These are phyloP conservation scores for Paramyrothecium sp. DNA, from an alignment of 2,329 filamentous ascomycete species.

Conservation along the genomic window DNA sequence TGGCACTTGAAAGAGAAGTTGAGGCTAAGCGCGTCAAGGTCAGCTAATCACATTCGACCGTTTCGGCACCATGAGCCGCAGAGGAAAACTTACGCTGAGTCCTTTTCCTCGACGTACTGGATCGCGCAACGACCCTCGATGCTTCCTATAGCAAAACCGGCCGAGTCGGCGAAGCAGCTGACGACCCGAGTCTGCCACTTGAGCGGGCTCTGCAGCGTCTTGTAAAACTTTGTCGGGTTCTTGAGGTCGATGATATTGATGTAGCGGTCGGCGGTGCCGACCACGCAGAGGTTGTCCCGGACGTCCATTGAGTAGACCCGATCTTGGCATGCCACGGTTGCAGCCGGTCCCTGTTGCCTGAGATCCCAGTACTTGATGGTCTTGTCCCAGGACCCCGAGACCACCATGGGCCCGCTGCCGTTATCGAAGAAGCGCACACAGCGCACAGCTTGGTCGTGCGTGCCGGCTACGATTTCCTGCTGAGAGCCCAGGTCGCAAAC, in stretches of 20 bases:
- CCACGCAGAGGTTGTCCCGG: conserved; percentile 80
- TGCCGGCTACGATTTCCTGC: conserved; percentile 71
- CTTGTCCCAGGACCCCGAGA: conserved; percentile 93
- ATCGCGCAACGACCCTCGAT: conserved; percentile 98
- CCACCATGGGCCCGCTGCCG: conserved; percentile 73
- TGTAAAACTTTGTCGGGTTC: conserved; percentile 89
- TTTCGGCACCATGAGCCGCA: conserved; percentile 7
- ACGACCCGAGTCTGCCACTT: conserved; percentile 98
- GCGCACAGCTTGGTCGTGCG: conserved; percentile 81
- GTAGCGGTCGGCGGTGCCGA: conserved; percentile 91
- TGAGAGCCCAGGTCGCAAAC: conserved; percentile 77
- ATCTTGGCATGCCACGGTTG: conserved; percentile 67
- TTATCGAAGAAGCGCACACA: conserved; percentile 76
- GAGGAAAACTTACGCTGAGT: conserved; percentile 57
- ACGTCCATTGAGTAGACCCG: conserved; percentile 91
- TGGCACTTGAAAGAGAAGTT: conserved; percentile 99
- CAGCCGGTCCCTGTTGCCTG: conserved; percentile 63
- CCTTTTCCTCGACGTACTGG: conserved; percentile 97
- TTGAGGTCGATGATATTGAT: conserved; percentile 94
- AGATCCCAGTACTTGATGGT: conserved; percentile 89
- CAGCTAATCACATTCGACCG: not conserved
- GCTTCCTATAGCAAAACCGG: conserved; percentile 90
- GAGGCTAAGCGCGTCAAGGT: conserved; percentile 48
- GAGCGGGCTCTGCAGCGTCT: conserved; percentile 90
- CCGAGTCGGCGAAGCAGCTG: conserved; percentile 89